These are phyloP conservation scores for Nigrograna mackinnonii DNA, from an alignment of 2,329 filamentous ascomycete genomes.

Conservation along the genomic window DNA sequence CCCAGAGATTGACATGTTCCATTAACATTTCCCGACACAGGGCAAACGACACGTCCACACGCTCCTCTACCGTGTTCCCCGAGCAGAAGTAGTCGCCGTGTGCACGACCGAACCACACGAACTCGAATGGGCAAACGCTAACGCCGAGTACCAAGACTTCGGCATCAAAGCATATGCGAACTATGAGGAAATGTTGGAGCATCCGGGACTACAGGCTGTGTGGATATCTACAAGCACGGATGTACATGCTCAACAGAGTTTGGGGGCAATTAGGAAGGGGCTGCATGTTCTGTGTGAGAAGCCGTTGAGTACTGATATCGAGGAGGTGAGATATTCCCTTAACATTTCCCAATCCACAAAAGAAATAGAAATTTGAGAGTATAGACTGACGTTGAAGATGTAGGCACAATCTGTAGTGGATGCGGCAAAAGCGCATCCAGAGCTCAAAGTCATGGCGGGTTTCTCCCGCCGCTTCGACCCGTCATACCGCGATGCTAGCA, in stretches of 20 bases:
- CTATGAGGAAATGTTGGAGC: background rate
- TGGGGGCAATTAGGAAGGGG: background rate
- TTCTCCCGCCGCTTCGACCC: background rate
- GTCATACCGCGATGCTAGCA: background rate
- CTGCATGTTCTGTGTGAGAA: conserved; percentile 1
- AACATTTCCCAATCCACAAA: background rate
- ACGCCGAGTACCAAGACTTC: background rate
- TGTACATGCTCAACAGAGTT: background rate
- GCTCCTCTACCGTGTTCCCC: conserved; percentile 42
- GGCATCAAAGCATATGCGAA: background rate
- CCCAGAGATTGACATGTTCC: too few species aligned
- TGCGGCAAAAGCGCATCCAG: background rate
- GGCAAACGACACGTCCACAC: conserved; percentile 52
- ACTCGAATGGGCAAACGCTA: background rate
- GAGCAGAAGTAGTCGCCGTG: background rate
- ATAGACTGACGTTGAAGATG: background rate
- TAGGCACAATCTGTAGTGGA: background rate
- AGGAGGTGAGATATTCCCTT: background rate
- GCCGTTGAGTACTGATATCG: background rate
- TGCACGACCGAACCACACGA: background rate
- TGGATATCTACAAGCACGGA: conserved; percentile 2
- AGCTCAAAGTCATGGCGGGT: conserved; percentile 1
- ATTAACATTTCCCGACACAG: background rate
- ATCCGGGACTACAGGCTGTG: background rate
- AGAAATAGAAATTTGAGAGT: too few species aligned